phyloP scores from a whole-genome alignment of 2,329 filamentous ascomycete genomes.

The Cladobotryum protrusum region DNA sequence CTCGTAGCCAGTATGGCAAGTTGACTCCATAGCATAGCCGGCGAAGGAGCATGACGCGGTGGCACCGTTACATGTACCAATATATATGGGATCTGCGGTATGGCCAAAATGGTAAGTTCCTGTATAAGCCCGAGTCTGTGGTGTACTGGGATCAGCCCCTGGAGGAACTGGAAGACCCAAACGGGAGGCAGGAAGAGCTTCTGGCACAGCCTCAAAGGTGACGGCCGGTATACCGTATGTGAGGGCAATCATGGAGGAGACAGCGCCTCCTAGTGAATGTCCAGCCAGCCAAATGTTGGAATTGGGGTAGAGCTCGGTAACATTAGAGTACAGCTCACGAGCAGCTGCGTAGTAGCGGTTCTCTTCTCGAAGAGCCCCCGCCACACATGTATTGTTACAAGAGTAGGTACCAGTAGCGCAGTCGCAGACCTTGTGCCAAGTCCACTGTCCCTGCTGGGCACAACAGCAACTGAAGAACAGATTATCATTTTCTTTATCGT shows the following conservation, averaged over 20 bases:
- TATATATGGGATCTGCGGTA: constrained; percentile 90
- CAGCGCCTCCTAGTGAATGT: constrained; percentile 85
- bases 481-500: constrained; percentile 97
- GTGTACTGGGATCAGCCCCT: constrained; percentile 62
- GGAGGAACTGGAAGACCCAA: constrained; percentile 83
- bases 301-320: constrained; percentile 79
- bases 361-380: constrained; percentile 67
- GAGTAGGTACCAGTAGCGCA: constrained; percentile 82
- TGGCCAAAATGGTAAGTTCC: constrained; percentile 89
- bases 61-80: constrained; percentile 87
- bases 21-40: constrained; percentile 87
- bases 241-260: constrained; percentile 80
- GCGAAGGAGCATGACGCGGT: constrained; percentile 85
- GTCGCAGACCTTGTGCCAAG: constrained; percentile 89
- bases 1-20: constrained; percentile 83
- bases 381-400: constrained; percentile 88
- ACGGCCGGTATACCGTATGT: constrained; percentile 89
- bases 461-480: constrained; percentile 98
- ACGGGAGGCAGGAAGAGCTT: constrained; percentile 77
- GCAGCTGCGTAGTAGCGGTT: constrained; percentile 88
- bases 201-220: constrained; percentile 88
- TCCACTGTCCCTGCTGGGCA: constrained; percentile 82
- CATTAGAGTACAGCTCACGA: constrained; percentile 84
- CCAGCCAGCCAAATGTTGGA: constrained; percentile 85
- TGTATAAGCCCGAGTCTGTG: constrained; percentile 66